These are phyloP conservation scores for Elymus sibiricus DNA, from an alignment of 176 grass and related monocot genomes.

Conservation along the genomic window DNA sequence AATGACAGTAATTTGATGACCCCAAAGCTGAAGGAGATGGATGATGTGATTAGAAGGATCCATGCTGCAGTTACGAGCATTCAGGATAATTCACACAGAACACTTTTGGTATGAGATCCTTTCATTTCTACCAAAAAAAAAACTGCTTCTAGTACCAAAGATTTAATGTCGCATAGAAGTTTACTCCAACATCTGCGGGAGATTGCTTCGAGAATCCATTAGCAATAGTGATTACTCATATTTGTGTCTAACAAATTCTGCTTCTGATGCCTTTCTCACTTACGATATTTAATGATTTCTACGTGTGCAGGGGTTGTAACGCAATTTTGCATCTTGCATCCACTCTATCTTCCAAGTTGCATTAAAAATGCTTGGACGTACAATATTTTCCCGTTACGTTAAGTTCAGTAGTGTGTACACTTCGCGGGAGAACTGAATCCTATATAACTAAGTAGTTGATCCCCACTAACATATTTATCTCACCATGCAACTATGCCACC, in stretches of 20 bases:
- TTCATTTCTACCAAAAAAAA: neutral
- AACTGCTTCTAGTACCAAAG: neutral
- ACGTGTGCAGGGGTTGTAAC: neutral
- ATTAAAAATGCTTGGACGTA: neutral
- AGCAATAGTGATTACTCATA: neutral
- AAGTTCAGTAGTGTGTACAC: neutral
- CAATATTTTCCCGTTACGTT: neutral
- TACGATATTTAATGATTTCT: neutral
- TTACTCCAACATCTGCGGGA: neutral
- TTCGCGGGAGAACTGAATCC: neutral
- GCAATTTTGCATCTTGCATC: neutral
- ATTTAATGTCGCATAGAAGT: neutral
- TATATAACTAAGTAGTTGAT: no score
- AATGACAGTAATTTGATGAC: slow-evolving; percentile 72
- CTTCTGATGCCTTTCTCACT: neutral
- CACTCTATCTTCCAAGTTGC: neutral
- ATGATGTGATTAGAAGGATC: slow-evolving; percentile 83
- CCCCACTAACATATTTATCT: no score
- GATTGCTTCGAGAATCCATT: neutral
- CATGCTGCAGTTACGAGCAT: slow-evolving; percentile 39
- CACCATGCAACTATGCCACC: no score
- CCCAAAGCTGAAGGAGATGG: slow-evolving; percentile 95
- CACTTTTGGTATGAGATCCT: slow-evolving; percentile 69
- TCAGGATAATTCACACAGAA: slow-evolving; percentile 42
- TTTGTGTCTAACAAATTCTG: neutral